Percentiles rank a stretch among this genome's conserved stretches.
Evolutionary conservation across 2,329 filamentous ascomycete genomes (phyloP).

Genomic region (Metarhizium rileyi): DNA sequence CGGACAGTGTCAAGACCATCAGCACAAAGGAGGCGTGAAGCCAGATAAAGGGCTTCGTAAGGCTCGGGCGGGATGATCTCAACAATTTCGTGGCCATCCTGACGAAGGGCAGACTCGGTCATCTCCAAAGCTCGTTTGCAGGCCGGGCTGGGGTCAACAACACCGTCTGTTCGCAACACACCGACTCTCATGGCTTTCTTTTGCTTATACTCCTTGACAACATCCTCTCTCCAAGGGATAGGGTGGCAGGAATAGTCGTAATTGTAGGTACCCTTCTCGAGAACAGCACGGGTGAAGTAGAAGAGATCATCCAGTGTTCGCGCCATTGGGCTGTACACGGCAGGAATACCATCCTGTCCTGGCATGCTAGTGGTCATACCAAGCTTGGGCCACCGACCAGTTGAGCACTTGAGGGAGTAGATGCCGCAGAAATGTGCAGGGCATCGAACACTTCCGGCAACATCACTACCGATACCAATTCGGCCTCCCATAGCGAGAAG

Average conservation of each 20-base stretch:
- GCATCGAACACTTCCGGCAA: conserved; percentile 77
- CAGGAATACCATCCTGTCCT: conserved; percentile 81
- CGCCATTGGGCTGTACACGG: conserved; percentile 88
- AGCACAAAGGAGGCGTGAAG: conserved; percentile 70
- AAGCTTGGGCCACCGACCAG: conserved; percentile 80
- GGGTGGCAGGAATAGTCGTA: conserved; percentile 84
- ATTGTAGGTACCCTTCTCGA: conserved; percentile 78
- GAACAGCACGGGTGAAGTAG: conserved; percentile 72
- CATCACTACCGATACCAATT: conserved; percentile 85
- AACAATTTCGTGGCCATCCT: conserved; percentile 66
- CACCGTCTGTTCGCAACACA: conserved; percentile 67
- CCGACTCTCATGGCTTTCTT: conserved; percentile 63
- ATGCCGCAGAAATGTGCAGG: conserved; percentile 87
- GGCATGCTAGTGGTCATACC: conserved; percentile 83
- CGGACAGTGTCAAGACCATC: conserved; percentile 77
- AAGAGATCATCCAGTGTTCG: conserved; percentile 71
- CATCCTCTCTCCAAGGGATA: conserved; percentile 61
- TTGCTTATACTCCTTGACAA: conserved; percentile 47
- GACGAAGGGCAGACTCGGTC: conserved; percentile 57
- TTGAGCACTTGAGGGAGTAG: conserved; percentile 79
- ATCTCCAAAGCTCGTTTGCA: conserved; percentile 67
- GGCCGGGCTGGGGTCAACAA: conserved; percentile 79
- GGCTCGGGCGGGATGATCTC: conserved; percentile 56
- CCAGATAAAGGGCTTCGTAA: conserved; percentile 66
- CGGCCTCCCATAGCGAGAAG: conserved; percentile 73